Evolutionary conservation across 2,329 filamentous ascomycete species (phyloP).

Genomic region (Fusarium xyrophilum): DNA sequence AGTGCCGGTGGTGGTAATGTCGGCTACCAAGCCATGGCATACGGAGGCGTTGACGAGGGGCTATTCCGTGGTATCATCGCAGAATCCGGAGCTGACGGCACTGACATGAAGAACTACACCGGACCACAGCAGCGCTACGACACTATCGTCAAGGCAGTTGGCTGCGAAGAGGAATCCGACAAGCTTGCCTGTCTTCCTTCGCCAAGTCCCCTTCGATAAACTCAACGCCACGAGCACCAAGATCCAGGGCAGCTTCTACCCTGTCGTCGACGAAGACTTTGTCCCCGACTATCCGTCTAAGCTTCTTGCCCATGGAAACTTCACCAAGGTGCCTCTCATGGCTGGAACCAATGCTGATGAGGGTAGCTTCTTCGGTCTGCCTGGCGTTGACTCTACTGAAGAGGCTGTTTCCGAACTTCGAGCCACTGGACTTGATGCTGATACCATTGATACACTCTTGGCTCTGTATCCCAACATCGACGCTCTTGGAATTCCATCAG

Average conservation of each 20-base stretch:
- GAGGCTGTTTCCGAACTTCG: constrained; percentile 14
- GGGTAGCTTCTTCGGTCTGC: constrained; percentile 60
- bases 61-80: constrained; percentile 62
- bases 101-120: constrained; percentile 30
- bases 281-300: constrained; percentile 53
- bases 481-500: constrained; percentile 25
- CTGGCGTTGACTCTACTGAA: constrained; percentile 46
- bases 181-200: constrained; percentile 45
- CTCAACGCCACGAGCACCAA: constrained; percentile 29
- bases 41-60: constrained; percentile 59
- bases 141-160: constrained; percentile 33
- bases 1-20: constrained; percentile 59
- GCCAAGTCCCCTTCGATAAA: constrained; percentile 32
- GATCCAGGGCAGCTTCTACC: constrained; percentile 24
- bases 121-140: constrained; percentile 25
- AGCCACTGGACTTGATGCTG: constrained; percentile 3
- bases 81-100: constrained; percentile 53
- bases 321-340: constrained; percentile 69
- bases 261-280: constrained; percentile 48
- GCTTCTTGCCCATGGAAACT: constrained; percentile 63
- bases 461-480: constrained; percentile 35
- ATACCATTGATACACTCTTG: constrained; percentile 21
- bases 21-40: constrained; percentile 57
- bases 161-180: constrained; percentile 34
- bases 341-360: constrained; percentile 71